phyloP scores from a whole-genome alignment of 176 grass and related monocot species.

The Ensete glaucum region DNA sequence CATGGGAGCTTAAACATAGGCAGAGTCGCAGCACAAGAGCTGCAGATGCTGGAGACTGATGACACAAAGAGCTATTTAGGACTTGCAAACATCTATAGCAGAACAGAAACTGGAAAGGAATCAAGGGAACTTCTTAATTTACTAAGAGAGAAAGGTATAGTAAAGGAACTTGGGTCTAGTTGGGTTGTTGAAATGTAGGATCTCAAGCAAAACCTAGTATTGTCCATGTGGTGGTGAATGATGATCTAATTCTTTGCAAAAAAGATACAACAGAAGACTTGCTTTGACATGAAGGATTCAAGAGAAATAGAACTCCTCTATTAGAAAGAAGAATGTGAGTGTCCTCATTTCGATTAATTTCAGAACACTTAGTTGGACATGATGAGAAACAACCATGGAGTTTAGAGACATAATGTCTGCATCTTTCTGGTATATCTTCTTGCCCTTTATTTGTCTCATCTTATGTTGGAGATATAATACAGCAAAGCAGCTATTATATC shows the following conservation, averaged over 20 bases:
- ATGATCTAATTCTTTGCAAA: no score
- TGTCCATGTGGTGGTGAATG: no score
- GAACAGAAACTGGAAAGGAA: background rate
- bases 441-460: slow-evolving; percentile 61
- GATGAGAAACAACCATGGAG: slow-evolving; percentile 54
- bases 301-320: no score
- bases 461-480: slow-evolving; percentile 7
- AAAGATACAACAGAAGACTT: no score
- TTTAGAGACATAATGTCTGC: slow-evolving; percentile 1
- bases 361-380: slow-evolving; percentile 60
- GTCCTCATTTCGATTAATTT: slow-evolving; percentile 26
- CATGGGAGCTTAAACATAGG: slow-evolving; percentile 18
- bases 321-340: background rate
- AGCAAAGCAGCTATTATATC: background rate
- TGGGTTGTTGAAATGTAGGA: slow-evolving; percentile 19
- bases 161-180: slow-evolving; percentile 20
- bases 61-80: background rate
- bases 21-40: slow-evolving; percentile 25
- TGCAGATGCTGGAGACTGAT: slow-evolving; percentile 20
- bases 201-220: background rate
- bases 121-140: slow-evolving; percentile 3
- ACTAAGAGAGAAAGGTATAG: background rate
- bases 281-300: no score
- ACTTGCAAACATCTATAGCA: background rate
- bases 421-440: slow-evolving; percentile 28